Percentiles rank a stretch among this genome's conserved stretches.
Evolutionary conservation across 257 asterid genomes (phyloP).

Genomic region (Catharanthus roseus): DNA sequence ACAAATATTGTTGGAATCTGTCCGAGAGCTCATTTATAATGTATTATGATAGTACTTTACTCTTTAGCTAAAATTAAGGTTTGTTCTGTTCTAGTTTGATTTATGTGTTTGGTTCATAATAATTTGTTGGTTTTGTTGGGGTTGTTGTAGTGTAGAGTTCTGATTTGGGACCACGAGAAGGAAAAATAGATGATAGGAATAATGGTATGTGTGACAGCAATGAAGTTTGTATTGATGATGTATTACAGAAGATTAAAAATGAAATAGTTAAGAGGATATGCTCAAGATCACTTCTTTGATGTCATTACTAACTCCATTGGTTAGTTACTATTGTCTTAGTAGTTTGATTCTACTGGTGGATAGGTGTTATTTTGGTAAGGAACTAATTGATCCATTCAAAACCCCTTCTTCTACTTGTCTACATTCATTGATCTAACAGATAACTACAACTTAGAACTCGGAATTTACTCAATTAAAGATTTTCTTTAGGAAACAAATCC

Average conservation of each 20-base stretch:
- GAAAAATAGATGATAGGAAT: slow-evolving; percentile 93
- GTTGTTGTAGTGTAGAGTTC: slow-evolving; percentile 58
- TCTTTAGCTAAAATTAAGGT: too few species aligned
- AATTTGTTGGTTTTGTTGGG: not conserved
- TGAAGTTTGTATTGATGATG: slow-evolving; percentile 69
- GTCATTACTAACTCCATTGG: slow-evolving; percentile 87
- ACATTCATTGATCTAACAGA: too few species aligned
- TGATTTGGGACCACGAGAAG: slow-evolving; percentile 43
- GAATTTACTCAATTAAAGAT: too few species aligned
- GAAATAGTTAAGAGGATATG: slow-evolving; percentile 78
- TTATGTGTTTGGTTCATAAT: not conserved
- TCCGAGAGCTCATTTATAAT: slow-evolving; percentile 59
- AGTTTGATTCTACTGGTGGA: slow-evolving; percentile 77
- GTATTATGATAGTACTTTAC: too few species aligned
- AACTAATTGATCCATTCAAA: too few species aligned
- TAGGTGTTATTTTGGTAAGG: slow-evolving; percentile 80
- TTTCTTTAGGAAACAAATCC: too few species aligned
- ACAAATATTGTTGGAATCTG: slow-evolving; percentile 82
- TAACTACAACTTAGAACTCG: too few species aligned
- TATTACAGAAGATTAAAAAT: slow-evolving; percentile 78
- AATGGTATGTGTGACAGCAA: slow-evolving; percentile 77
- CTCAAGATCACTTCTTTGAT: slow-evolving; percentile 89
- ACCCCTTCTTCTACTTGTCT: too few species aligned
- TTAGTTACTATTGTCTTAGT: slow-evolving; percentile 69
- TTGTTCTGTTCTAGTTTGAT: not conserved